phyloP scores from a whole-genome alignment of 768 basidiomycete genomes.

The Saitozyma sp. region DNA sequence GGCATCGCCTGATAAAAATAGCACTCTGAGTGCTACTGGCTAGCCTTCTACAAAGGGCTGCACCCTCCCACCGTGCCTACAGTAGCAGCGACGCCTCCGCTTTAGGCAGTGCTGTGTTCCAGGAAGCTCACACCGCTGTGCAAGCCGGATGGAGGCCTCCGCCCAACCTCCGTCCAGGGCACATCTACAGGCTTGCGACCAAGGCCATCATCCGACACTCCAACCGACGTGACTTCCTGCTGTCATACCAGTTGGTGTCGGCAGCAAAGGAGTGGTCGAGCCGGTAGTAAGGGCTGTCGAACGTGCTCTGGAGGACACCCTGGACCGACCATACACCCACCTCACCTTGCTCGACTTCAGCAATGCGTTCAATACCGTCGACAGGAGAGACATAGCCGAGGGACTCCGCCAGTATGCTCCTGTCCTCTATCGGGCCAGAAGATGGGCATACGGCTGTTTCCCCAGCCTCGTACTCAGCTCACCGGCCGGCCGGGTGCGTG shows the following conservation, averaged over 20 bases:
- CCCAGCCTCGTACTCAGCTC: slow-evolving; percentile 4
- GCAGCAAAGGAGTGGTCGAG: slow-evolving; percentile 19
- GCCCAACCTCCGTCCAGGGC: slow-evolving; percentile 36
- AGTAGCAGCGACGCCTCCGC: too few relatives aligned
- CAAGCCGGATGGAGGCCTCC: too few relatives aligned
- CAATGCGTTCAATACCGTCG: slow-evolving; percentile 36
- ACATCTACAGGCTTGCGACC: slow-evolving; percentile 24
- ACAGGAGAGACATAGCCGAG: slow-evolving; percentile 2
- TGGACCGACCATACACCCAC: slow-evolving; percentile 9
- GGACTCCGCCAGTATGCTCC: slow-evolving; percentile 21
- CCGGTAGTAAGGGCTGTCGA: slow-evolving; percentile 19
- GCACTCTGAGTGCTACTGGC: too few relatives aligned
- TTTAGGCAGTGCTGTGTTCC: too few relatives aligned
- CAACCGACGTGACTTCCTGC: slow-evolving; percentile 6
- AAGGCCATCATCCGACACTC: slow-evolving; percentile 19
- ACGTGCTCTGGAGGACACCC: slow-evolving; percentile 12
- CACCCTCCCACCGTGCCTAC: too few relatives aligned
- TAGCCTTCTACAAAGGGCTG: too few relatives aligned
- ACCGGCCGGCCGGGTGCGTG: too few relatives aligned
- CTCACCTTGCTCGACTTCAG: slow-evolving; percentile 25
- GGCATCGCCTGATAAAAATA: too few relatives aligned
- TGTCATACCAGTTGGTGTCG: slow-evolving; percentile 19
- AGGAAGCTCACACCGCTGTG: too few relatives aligned
- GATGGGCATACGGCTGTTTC: slow-evolving; percentile 4
- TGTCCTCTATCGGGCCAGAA: slow-evolving; percentile 4